phyloP scores from a whole-genome alignment of 306 rosid species.

The Benincasa hispida region DNA sequence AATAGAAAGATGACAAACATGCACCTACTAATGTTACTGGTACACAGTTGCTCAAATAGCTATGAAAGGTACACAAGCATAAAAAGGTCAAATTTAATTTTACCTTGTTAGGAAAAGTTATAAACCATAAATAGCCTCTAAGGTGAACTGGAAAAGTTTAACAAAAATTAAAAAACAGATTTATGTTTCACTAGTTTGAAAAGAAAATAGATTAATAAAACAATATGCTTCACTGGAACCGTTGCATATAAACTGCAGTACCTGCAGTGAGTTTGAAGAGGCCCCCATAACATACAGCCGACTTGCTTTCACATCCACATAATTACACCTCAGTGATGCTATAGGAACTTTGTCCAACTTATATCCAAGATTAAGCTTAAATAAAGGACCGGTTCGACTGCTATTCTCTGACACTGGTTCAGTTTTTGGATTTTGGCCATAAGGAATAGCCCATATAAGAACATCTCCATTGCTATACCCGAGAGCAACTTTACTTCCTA shows the following conservation, averaged over 20 bases:
- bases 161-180: not conserved
- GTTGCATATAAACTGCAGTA: conserved; percentile 15
- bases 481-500: conserved; percentile 67
- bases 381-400: conserved; percentile 37
- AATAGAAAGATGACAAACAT: not conserved
- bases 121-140: not conserved
- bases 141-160: not conserved
- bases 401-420: conserved; percentile 21
- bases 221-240: not conserved
- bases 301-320: conserved; percentile 69
- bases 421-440: conserved; percentile 18
- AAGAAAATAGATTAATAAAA: not conserved
- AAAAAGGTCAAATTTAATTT: not conserved
- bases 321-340: conserved; percentile 54
- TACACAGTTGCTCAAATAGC: not conserved
- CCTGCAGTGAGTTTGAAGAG: conserved; percentile 56
- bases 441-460: conserved; percentile 59
- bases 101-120: not conserved
- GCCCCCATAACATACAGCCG: conserved; percentile 62
- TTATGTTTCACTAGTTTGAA: not conserved
- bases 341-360: conserved; percentile 61
- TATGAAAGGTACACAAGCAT: not conserved
- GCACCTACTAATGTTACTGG: not conserved
- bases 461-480: conserved; percentile 89
- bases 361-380: conserved; percentile 72